phyloP scores from a whole-genome alignment of 306 rosid genomes.

The Pyrus communis region DNA sequence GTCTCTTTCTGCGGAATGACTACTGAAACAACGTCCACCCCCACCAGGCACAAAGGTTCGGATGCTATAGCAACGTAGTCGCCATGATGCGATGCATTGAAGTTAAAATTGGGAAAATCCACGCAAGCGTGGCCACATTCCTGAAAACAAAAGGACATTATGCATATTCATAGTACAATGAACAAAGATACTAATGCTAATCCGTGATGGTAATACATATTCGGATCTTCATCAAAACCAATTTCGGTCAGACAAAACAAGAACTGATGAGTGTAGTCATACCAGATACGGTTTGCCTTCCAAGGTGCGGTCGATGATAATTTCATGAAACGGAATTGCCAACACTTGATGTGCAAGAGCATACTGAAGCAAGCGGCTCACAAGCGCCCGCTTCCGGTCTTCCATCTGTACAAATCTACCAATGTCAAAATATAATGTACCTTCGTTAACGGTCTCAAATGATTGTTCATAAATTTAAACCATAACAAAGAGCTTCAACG shows the following conservation, averaged over 20 bases:
- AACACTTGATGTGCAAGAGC: conserved; percentile 45
- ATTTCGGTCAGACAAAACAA: not conserved
- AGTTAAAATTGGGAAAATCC: conserved; percentile 75
- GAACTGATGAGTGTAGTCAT: not conserved
- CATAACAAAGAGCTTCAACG: too few species aligned
- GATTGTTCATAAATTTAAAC: not conserved
- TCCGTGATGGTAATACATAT: not conserved
- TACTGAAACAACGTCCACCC: conserved; percentile 67
- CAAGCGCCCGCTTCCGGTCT: conserved; percentile 70
- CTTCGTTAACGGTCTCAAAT: not conserved
- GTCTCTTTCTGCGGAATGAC: conserved; percentile 54
- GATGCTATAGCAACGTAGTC: conserved; percentile 89
- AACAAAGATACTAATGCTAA: not conserved
- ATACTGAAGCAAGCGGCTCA: conserved; percentile 79
- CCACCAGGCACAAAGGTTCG: conserved; percentile 81
- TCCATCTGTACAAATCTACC: conserved; percentile 53
- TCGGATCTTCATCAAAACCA: not conserved
- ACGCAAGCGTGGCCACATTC: conserved; percentile 26
- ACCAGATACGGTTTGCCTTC: conserved; percentile 87
- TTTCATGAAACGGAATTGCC: conserved; percentile 41
- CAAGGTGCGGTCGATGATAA: conserved; percentile 53
- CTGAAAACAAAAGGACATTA: conserved; percentile 26
- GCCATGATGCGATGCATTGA: conserved; percentile 86
- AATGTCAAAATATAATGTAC: conserved; percentile 7
- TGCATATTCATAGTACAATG: not conserved